Evolutionary conservation across 106 monocot species (phyloP).

Genomic region (Dendrobium nobile): DNA sequence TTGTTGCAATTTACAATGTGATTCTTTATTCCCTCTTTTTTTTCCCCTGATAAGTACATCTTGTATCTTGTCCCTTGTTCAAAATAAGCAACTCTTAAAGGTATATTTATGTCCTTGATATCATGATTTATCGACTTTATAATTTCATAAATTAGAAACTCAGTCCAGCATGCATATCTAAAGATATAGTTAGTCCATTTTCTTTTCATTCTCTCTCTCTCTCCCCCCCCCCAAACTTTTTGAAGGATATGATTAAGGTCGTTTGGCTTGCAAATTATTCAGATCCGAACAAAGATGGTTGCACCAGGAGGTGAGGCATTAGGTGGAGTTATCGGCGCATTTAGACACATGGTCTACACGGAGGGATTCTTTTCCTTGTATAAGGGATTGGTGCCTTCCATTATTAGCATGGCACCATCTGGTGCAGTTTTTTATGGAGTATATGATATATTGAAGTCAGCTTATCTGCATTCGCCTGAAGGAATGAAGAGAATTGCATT

Average conservation of each 20-base stretch:
- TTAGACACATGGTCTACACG: slow-evolving; percentile 71
- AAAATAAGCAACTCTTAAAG: neutral
- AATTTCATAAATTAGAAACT: too few species aligned
- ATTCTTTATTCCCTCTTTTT: neutral
- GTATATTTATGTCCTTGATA: neutral
- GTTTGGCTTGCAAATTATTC: slow-evolving; percentile 7
- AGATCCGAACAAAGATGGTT: slow-evolving; percentile 93
- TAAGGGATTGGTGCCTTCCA: slow-evolving; percentile 81
- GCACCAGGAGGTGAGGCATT: slow-evolving; percentile 95
- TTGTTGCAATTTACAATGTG: neutral
- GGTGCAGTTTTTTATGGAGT: slow-evolving; percentile 97
- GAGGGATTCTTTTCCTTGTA: slow-evolving; percentile 96
- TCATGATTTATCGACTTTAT: neutral
- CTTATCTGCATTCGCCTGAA: slow-evolving; percentile 81
- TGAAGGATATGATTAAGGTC: neutral
- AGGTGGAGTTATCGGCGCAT: slow-evolving; percentile 82
- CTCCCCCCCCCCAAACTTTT: neutral
- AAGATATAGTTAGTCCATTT: too few species aligned
- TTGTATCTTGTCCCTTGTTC: neutral
- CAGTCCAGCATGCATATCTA: too few species aligned
- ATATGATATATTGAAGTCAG: slow-evolving; percentile 84
- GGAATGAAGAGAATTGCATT: slow-evolving; percentile 47
- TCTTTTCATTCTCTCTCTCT: too few species aligned
- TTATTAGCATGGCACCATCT: slow-evolving; percentile 97
- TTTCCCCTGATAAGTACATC: neutral